Conservation (phyloP, 768 basidiomycete genomes). For the Serendipita sp. region DNA sequence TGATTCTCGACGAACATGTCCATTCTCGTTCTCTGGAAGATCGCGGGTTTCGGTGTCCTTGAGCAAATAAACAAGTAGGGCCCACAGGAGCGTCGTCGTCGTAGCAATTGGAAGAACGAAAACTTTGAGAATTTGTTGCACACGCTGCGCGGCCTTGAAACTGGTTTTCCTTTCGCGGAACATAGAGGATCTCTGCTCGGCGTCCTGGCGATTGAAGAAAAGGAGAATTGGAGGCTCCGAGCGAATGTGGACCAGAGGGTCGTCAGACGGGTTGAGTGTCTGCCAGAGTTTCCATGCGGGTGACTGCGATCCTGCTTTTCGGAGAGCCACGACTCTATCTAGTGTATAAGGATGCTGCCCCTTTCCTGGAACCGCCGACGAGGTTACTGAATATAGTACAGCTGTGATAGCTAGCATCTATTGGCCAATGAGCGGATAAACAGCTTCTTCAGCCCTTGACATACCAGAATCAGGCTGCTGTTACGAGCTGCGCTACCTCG, state of each 20-base stretch:
- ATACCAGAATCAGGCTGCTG: not conserved
- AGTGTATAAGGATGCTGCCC: not conserved
- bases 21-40: conserved; percentile 12
- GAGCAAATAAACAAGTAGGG: conserved; percentile 66
- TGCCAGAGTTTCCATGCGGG: conserved; percentile 63
- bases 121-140: conserved; percentile 40
- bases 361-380: not conserved
- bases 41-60: conserved; percentile 60
- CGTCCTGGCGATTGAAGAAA: conserved; percentile 36
- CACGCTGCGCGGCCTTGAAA: conserved; percentile 7
- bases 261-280: conserved; percentile 51
- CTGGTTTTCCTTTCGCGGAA: conserved; percentile 19
- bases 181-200: conserved; percentile 15
- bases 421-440: not conserved
- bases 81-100: conserved; percentile 60
- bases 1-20: not conserved
- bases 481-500: conserved; percentile 5
- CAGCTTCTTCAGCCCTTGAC: not conserved
- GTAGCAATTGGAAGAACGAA: conserved; percentile 69
- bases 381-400: not conserved
- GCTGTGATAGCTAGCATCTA: conserved; percentile 1
- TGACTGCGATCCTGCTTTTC: conserved; percentile 19
- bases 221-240: conserved; percentile 68
- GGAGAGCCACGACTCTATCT: not conserved
- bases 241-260: conserved; percentile 55